Percentiles rank a stretch among this genome's conserved stretches.
These are phyloP conservation scores for Phaeosphaeriaceae sp. DNA, from an alignment of 2,329 filamentous ascomycete genomes.

Conservation along the genomic window DNA sequence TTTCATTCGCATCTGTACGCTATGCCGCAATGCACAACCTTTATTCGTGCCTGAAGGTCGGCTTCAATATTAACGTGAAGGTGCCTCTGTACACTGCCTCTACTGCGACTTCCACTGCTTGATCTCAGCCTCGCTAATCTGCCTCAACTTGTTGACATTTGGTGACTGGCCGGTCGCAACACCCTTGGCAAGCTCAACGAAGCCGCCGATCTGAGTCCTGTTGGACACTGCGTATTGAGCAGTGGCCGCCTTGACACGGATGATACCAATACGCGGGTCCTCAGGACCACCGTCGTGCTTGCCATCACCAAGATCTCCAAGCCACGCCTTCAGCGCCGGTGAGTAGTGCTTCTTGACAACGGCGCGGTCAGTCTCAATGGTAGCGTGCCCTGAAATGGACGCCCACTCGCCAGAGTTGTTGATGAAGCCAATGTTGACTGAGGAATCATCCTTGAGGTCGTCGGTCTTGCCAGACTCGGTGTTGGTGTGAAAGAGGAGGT, in stretches of 20 bases:
- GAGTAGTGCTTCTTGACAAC: slow-evolving; percentile 75
- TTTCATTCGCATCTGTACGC: not conserved
- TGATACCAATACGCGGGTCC: slow-evolving; percentile 83
- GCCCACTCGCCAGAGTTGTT: slow-evolving; percentile 83
- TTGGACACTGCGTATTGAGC: slow-evolving; percentile 73
- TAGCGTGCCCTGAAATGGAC: slow-evolving; percentile 77
- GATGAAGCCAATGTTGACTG: slow-evolving; percentile 84
- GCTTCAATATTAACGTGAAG: not conserved
- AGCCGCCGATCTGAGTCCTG: slow-evolving; percentile 68
- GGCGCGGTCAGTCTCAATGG: slow-evolving; percentile 72
- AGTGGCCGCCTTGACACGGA: slow-evolving; percentile 75
- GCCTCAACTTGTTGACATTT: slow-evolving; percentile 75
- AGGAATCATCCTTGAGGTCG: slow-evolving; percentile 74
- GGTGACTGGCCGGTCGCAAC: slow-evolving; percentile 75
- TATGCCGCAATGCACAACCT: not conserved
- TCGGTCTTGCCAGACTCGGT: slow-evolving; percentile 88
- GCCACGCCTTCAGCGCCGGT: slow-evolving; percentile 77
- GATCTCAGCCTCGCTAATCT: slow-evolving; percentile 65
- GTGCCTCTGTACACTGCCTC: not conserved
- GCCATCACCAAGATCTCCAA: slow-evolving; percentile 81
- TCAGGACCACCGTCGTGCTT: slow-evolving; percentile 81
- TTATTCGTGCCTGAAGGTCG: not conserved
- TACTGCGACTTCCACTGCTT: slow-evolving; percentile 46
- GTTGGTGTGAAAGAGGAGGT: slow-evolving; percentile 91
- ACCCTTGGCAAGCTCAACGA: slow-evolving; percentile 77